Base-by-base conservation (phyloP, 106 monocot species). In the Platanthera zijinensis region DNA sequence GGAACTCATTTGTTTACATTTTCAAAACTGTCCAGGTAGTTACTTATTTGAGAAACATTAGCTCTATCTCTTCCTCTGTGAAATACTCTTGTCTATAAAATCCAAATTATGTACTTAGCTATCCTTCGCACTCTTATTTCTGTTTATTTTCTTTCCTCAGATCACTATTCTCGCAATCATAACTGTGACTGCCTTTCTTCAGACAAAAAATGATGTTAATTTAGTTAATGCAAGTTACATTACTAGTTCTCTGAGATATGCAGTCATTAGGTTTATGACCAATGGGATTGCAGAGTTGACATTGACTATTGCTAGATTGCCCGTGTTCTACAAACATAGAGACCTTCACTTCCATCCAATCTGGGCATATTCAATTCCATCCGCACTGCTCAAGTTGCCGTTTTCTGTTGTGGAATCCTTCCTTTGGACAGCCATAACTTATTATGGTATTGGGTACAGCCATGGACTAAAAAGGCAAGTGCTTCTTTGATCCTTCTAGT, bases 391-490 rank as follows among this genome's bases (percentile, higher is more conserved):
- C 6, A 82, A 71, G 52, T 28, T 82, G 15, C 87, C 87, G 47
- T 21, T 87, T 28, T 87, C 87, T 18, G 10, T 87, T 21, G 47
- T 84, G 2, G 84, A 84, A 62, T 84, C 84, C 53, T 79, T 84
- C 8, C 67, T 82, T 50, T 87, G 84, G 87, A 82, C 82, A 57
- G 45, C 50, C 52, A 19, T 87, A 39, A 84, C 82, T 5, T 87
- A 86, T 49, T 83, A 86, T 81, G 74, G 68, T 49, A 83, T 81
- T 71, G 86, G 86, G 4, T 86, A 80, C 51, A 80, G 81, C 46
- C 81, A 74, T 49, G 81, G 72, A 17, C 51, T 50, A 76, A 46
- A 57, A 77, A 82, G 81, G 81, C 45, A 62, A 78, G 50, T 52
- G 7, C 14, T 54, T 10, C 5, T 64, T 8, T 39, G 53, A 14